Evolutionary conservation across 805 yeast species (phyloP), one percentile per base, ranked within the genome.

Genomic region (Pichia gijzeniarum): DNA sequence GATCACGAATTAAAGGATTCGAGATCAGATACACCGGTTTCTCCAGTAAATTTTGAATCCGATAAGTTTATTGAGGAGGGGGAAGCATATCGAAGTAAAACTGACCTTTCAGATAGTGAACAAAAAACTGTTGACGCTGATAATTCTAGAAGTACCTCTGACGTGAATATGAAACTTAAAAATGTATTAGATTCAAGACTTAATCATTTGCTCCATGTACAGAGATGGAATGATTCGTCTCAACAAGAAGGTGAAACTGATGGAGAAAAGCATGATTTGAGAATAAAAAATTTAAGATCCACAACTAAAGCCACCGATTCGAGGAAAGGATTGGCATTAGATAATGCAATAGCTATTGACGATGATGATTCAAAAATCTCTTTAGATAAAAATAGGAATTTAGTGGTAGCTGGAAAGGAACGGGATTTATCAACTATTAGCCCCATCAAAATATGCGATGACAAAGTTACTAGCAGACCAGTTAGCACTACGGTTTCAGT

Each of bases 331-430:
- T 32, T 18, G 5, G 31, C 40, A 30, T 18, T 12, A 35, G 31
- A 31, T n/a, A 28, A 35, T 31, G 40, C 43, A 3, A 39, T 40
- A 16, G 37, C 16, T 4, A 31, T 40, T 20, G 43, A 35, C n/a
- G 43, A 35, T 16, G 37, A 40, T 19, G 22, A 21, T 13, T 5
- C 27, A 19, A 35, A 36, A 21, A 4, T 14, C 30, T 9, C 8
- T 30, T 13, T 14, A 5, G 13, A 30, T 13, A 30, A 10, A 30
- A n/a, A 12, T 5, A 30, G 13, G 16, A 30, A 12, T 10, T 9
- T 9, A 30, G 8, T 30, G 7, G 7, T 13, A 13, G 7, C 5
- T 30, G 33, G 6, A 30, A 30, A 6, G 7, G 14, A 30, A 13
- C n/a, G 14, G 13, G 13, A 30, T 12, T 30, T 30, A 30, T 30